Percentiles rank a stretch among this genome's conserved stretches.
These are phyloP conservation scores for Phytophthora pluvialis DNA, from an alignment of 352 stramenopile genomes.

Conservation along the genomic window DNA sequence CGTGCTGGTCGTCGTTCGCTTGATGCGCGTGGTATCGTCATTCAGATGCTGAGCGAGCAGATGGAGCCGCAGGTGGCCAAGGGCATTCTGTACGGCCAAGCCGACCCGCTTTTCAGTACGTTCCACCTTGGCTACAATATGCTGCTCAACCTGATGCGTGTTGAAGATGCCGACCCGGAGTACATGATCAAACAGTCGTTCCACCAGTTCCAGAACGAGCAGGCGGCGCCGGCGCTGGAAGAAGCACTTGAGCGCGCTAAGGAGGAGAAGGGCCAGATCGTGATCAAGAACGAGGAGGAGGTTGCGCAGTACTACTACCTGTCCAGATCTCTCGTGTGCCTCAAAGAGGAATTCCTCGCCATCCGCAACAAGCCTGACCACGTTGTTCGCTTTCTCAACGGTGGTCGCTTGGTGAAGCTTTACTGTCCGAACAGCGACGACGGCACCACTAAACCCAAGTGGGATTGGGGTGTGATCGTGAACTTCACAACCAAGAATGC, in stretches of 20 bases:
- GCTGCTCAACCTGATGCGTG: slow-evolving; percentile 99
- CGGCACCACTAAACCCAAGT: slow-evolving; percentile 52
- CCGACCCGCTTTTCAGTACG: slow-evolving; percentile 70
- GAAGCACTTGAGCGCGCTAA: slow-evolving; percentile 81
- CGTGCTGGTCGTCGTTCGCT: slow-evolving; percentile 97
- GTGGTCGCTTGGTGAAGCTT: slow-evolving; percentile 91
- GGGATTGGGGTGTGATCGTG: slow-evolving; percentile 88
- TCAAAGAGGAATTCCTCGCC: slow-evolving; percentile 92
- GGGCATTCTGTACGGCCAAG: slow-evolving; percentile 90
- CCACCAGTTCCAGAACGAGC: slow-evolving; percentile 94
- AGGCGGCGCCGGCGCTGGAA: slow-evolving; percentile 77
- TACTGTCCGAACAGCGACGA: slow-evolving; percentile 64
- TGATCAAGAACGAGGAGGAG: slow-evolving; percentile 91
- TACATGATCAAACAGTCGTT: slow-evolving; percentile 99
- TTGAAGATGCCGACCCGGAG: slow-evolving; percentile 97
- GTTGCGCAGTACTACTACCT: slow-evolving; percentile 92
- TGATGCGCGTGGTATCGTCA: slow-evolving; percentile 97
- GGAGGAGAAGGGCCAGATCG: slow-evolving; percentile 87
- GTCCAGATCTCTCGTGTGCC: slow-evolving; percentile 91
- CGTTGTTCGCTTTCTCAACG: slow-evolving; percentile 94
- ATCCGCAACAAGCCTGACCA: slow-evolving; percentile 93
- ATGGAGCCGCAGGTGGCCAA: slow-evolving; percentile 98
- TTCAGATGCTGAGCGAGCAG: slow-evolving; percentile 99
- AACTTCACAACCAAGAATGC: slow-evolving; percentile 87
- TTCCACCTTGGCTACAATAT: slow-evolving; percentile 99